Conservation (phyloP, 1,284 basidiomycete species). For the Ganoderma lingzhi region DNA sequence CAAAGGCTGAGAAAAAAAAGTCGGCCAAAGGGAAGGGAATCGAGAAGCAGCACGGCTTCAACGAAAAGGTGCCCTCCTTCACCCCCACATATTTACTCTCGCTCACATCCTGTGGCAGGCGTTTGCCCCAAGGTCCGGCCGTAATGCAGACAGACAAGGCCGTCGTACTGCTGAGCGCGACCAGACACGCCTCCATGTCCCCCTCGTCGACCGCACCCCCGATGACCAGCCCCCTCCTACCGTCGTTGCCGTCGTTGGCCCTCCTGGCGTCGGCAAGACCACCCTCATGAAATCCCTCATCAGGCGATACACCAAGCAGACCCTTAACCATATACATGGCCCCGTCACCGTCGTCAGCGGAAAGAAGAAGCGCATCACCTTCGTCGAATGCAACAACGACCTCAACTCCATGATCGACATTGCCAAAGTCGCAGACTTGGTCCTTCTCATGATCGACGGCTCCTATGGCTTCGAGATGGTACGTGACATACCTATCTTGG, state of each 20-base stretch:
- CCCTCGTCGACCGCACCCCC: constrained; percentile 93
- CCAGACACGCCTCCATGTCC: constrained; percentile 95
- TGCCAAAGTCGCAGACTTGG: constrained; percentile 95
- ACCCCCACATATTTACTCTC: background rate
- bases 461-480: constrained; percentile 99
- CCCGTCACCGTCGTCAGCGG: constrained; percentile 96
- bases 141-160: constrained; percentile 88
- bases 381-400: constrained; percentile 98
- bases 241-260: constrained; percentile 96
- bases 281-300: constrained; percentile 95
- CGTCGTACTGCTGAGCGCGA: constrained; percentile 93
- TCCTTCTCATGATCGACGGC: constrained; percentile 97
- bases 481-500: constrained; percentile 32
- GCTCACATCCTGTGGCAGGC: constrained; percentile 59
- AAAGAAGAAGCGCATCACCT: constrained; percentile 92
- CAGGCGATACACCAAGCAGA: constrained; percentile 94
- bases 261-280: constrained; percentile 96
- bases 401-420: constrained; percentile 99
- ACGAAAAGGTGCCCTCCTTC: constrained; percentile 81
- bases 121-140: constrained; percentile 91
- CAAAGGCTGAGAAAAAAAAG: constrained; percentile 78
- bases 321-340: constrained; percentile 88
- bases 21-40: constrained; percentile 62
- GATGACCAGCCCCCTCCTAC: constrained; percentile 94
- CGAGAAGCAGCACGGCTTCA: constrained; percentile 79